These are phyloP conservation scores for Peronospora farinosa DNA, from an alignment of 352 stramenopile genomes.

Conservation along the genomic window DNA sequence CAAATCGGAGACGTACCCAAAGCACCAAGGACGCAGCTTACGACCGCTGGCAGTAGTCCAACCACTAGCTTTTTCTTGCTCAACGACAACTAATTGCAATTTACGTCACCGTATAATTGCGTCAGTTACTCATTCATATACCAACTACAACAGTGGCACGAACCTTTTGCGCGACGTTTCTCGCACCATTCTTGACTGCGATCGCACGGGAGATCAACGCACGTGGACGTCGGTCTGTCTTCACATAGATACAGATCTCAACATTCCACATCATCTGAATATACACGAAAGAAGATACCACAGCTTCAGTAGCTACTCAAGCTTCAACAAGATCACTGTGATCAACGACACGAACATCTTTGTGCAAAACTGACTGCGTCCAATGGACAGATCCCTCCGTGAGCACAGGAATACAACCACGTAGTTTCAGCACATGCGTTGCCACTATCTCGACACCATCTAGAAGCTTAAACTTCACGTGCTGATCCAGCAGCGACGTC, in stretches of 20 bases:
- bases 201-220: slow-evolving; percentile 38
- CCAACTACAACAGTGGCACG: not conserved
- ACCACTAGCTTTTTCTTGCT: slow-evolving; percentile 55
- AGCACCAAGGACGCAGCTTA: slow-evolving; percentile 40
- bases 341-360: slow-evolving; percentile 23
- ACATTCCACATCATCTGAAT: slow-evolving; percentile 28
- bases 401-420: slow-evolving; percentile 49
- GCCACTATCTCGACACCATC: slow-evolving; percentile 25
- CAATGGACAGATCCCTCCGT: slow-evolving; percentile 38
- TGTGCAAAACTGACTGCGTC: slow-evolving; percentile 27
- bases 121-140: not conserved
- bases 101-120: not conserved
- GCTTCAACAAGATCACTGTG: not conserved
- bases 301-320: not conserved
- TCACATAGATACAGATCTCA: slow-evolving; percentile 32
- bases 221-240: slow-evolving; percentile 40
- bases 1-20: slow-evolving; percentile 46
- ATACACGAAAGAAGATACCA: not conserved
- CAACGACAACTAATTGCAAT: slow-evolving; percentile 36
- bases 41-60: slow-evolving; percentile 40
- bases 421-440: slow-evolving; percentile 32
- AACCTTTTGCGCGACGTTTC: slow-evolving; percentile 40
- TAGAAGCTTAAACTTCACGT: slow-evolving; percentile 39
- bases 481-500: slow-evolving; percentile 30
- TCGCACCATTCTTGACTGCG: slow-evolving; percentile 32